Evolutionary conservation across 2,329 filamentous ascomycete genomes (phyloP).

Genomic region (Fusarium sublunatum): DNA sequence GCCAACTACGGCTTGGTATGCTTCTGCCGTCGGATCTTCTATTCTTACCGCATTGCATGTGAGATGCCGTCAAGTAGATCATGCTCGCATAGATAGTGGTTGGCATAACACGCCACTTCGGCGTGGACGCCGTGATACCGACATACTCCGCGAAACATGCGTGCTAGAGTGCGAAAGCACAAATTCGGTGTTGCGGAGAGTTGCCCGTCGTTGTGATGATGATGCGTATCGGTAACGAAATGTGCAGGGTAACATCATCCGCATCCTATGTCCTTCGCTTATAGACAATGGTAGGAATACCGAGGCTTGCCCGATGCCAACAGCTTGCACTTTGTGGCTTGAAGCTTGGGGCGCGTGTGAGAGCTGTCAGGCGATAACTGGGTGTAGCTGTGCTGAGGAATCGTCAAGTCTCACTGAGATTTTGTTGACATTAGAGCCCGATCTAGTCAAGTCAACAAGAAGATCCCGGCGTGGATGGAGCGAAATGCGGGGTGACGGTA

Average conservation of each 20-base stretch:
- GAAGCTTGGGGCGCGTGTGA: slow-evolving; percentile 19
- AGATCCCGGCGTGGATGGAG: slow-evolving; percentile 24
- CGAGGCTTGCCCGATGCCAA: slow-evolving; percentile 30
- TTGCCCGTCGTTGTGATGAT: slow-evolving; percentile 19
- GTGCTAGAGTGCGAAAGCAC: neutral
- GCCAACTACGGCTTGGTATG: neutral
- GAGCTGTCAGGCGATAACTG: neutral
- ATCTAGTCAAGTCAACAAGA: slow-evolving; percentile 38
- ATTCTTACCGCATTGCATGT: neutral
- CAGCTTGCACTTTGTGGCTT: slow-evolving; percentile 12
- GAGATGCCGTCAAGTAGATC: neutral
- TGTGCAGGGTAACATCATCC: slow-evolving; percentile 30
- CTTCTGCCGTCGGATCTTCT: slow-evolving; percentile 7
- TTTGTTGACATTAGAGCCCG: slow-evolving; percentile 36
- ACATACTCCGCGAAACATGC: slow-evolving; percentile 2
- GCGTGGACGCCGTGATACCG: slow-evolving; percentile 28
- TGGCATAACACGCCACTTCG: slow-evolving; percentile 11
- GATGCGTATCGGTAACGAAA: neutral
- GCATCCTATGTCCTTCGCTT: neutral
- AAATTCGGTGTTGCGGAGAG: slow-evolving; percentile 31
- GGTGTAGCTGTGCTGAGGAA: slow-evolving; percentile 22
- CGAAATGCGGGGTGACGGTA: slow-evolving; percentile 38
- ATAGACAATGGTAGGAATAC: slow-evolving; percentile 9
- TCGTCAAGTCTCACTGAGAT: slow-evolving; percentile 26
- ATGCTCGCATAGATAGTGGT: neutral